Evolutionary conservation across 805 yeast species (phyloP).

Genomic region (Kodamaea kakaduensis): DNA sequence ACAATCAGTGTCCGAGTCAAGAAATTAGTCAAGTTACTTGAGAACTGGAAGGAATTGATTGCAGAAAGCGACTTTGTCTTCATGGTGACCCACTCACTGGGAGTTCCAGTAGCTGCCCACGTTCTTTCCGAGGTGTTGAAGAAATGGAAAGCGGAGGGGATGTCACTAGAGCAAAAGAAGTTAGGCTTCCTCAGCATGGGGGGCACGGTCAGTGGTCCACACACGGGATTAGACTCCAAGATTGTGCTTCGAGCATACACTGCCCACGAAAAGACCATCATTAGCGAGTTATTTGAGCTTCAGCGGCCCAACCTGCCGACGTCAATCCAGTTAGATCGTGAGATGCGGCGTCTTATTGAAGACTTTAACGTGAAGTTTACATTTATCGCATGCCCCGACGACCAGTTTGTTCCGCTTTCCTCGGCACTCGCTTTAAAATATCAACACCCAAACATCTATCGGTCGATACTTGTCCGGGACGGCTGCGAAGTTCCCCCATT

Average conservation of each 20-base stretch:
- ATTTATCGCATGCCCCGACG: conserved; percentile 30
- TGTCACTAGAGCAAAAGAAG: conserved; percentile 14
- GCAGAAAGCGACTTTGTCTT: conserved; percentile 24
- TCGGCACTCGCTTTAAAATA: conserved; percentile 27
- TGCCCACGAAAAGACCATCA: conserved; percentile 31
- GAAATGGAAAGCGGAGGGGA: conserved; percentile 2
- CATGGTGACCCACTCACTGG: conserved; percentile 30
- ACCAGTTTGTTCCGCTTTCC: conserved; percentile 35
- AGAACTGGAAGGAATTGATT: conserved; percentile 31
- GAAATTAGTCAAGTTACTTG: conserved; percentile 21
- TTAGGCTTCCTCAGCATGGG: conserved; percentile 36
- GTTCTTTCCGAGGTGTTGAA: conserved; percentile 22
- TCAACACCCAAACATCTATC: conserved; percentile 36
- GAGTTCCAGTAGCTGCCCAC: conserved; percentile 30
- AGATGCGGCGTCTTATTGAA: conserved; percentile 17
- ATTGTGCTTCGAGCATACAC: conserved; percentile 37
- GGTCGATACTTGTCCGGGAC: conserved; percentile 23
- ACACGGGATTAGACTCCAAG: conserved; percentile 19
- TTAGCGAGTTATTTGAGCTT: conserved; percentile 33
- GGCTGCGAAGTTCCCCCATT: conserved; percentile 24
- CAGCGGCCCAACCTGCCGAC: conserved; percentile 20
- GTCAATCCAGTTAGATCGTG: conserved; percentile 17
- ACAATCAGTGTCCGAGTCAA: conserved; percentile 26
- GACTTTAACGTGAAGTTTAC: conserved; percentile 25
- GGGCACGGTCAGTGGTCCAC: conserved; percentile 33